These are phyloP conservation scores for Trypanosoma melophagium DNA, from an alignment of 208 protist species.

Conservation along the genomic window DNA sequence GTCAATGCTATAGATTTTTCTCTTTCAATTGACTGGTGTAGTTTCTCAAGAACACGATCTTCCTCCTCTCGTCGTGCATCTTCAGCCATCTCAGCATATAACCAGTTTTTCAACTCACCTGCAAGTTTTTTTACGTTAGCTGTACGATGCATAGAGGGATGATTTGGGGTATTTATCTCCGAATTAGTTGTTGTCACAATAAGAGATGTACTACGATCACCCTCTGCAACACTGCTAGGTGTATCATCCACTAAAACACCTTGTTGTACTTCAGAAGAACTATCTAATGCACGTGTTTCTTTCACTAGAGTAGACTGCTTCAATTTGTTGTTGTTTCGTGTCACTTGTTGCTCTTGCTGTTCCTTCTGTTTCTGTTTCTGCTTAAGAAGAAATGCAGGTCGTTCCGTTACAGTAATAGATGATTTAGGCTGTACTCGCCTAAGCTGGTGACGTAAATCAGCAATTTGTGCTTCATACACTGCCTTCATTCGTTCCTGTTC, in stretches of 20 bases:
- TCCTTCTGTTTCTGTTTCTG: conserved; percentile 10
- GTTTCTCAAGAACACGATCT: conserved; percentile 21
- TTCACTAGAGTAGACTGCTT: not conserved
- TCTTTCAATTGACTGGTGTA: conserved; percentile 28
- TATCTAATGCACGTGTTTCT: not conserved
- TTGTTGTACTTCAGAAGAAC: not conserved
- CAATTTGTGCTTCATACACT: conserved; percentile 74
- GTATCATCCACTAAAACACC: conserved; percentile 1
- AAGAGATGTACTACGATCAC: not conserved
- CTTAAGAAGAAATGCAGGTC: conserved; percentile 3
- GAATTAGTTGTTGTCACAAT: not conserved
- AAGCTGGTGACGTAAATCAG: conserved; percentile 73
- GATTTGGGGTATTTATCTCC: conserved; percentile 1
- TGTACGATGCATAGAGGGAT: not conserved
- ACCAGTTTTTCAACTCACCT: conserved; percentile 40
- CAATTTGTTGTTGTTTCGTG: not conserved
- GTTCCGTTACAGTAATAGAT: not conserved
- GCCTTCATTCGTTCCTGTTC: conserved; percentile 74
- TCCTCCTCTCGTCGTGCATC: conserved; percentile 33
- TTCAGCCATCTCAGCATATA: conserved; percentile 45
- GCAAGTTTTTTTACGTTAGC: conserved; percentile 16
- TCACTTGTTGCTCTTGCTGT: not conserved
- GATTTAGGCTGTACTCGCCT: conserved; percentile 10
- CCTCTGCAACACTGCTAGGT: not conserved
- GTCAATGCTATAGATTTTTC: not conserved